A percentile compares a stretch with the other conserved stretches of the same genome.
These are phyloP conservation scores for Syzygium grande DNA, from an alignment of 345 rosid genomes.

Conservation along the genomic window DNA sequence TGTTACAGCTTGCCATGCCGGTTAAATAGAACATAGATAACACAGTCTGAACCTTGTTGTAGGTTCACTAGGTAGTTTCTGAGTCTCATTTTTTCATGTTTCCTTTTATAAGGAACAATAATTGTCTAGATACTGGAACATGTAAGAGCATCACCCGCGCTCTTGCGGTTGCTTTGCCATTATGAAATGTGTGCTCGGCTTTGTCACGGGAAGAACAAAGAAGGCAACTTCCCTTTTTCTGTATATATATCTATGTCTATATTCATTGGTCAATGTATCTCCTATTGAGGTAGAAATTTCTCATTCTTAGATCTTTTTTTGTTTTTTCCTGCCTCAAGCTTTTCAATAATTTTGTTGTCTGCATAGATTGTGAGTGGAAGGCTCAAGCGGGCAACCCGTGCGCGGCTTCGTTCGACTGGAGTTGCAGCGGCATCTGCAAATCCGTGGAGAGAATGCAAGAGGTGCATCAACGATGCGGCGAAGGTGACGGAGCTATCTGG, in stretches of 20 bases:
- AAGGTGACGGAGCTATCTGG: slow-evolving; percentile 78
- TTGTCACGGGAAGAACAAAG: not conserved
- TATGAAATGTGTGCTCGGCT: not conserved
- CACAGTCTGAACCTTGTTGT: not conserved
- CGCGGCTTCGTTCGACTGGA: slow-evolving; percentile 80
- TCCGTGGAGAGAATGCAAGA: slow-evolving; percentile 64
- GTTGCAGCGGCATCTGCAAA: slow-evolving; percentile 69
- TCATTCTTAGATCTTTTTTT: not conserved
- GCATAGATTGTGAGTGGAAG: slow-evolving; percentile 70
- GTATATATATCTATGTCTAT: not conserved
- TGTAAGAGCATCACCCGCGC: not conserved
- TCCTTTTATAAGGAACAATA: not conserved
- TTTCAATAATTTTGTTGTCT: not conserved
- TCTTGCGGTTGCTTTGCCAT: not conserved
- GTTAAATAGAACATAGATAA: not conserved
- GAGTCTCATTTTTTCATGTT: not conserved
- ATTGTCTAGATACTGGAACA: not conserved
- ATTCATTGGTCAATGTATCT: not conserved
- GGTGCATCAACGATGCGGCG: slow-evolving; percentile 69
- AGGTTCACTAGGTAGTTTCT: not conserved
- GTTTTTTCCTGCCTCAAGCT: not conserved
- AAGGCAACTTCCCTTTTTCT: not conserved
- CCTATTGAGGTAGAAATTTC: not conserved
- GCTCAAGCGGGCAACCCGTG: slow-evolving; percentile 78
- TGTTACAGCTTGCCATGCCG: not conserved